Evolutionary conservation across 2,329 filamentous ascomycete species (phyloP), one percentile per base, ranked within the genome.

Genomic region (Polytolypa hystricis): DNA sequence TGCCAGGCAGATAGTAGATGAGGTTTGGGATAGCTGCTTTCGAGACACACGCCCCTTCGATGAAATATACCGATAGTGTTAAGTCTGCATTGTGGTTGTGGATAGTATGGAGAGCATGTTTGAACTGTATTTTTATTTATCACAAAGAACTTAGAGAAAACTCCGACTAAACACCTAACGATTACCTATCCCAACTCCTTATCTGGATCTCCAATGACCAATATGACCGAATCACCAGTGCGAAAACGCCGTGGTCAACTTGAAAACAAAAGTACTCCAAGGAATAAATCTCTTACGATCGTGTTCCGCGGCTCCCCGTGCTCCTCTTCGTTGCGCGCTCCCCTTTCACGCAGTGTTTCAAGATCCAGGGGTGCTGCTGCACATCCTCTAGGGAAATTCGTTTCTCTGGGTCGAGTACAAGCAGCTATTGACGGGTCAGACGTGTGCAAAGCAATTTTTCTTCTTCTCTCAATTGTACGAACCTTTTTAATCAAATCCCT

Each of bases 11-110:
- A 79, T 93, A 17, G 85, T 98, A 40, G 91, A 96, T 61, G 81
- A 93, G 61, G 91, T 98, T n/a, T 98, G 89, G 85, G 87, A 94
- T 48, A 95, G 86, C 51, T 98, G 91, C 60, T 98, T 93, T 58
- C 68, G 75, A 35, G 91, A 98, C 61, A 96, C 89, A 3, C 71
- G 91, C 53, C 91, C 91, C 2, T 98, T 98, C 61, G 86, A 96
- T 58, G 89, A 96, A 58, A 86, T 98, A 36, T 98, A 94, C 60
- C 79, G 84, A 54, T 69, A 50, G n/a, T n/a, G n/a, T n/a, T n/a
- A n/a, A n/a, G n/a, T n/a, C n/a, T n/a, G n/a, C n/a, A n/a, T n/a
- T n/a, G n/a, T n/a, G n/a, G n/a, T n/a, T n/a, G n/a, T n/a, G n/a
- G n/a, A n/a, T n/a, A n/a, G n/a, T n/a, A n/a, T n/a, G n/a, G n/a